Percentiles rank a stretch among this genome's conserved stretches.
Conservation (phyloP, 345 rosid species). For the Noccaea bulbosa region DNA sequence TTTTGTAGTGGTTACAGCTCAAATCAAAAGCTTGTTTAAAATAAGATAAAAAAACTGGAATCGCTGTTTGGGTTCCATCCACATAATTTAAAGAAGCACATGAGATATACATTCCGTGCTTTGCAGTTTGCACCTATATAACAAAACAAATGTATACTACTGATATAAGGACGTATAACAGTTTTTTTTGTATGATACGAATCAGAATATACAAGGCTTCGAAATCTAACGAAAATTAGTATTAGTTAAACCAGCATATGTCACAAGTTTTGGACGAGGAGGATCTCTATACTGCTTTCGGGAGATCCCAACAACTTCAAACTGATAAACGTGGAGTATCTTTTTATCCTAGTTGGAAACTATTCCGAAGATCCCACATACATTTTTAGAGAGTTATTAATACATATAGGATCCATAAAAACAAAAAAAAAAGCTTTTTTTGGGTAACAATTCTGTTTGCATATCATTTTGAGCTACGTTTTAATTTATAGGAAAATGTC, state of each 20-base stretch:
- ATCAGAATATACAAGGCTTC: no score
- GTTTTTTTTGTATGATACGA: no score
- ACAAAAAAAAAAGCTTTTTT: background rate
- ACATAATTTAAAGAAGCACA: no score
- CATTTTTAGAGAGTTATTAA: background rate
- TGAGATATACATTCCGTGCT: no score
- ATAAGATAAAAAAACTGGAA: no score
- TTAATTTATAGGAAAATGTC: background rate
- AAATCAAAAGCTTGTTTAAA: background rate
- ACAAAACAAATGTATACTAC: no score
- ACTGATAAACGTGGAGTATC: background rate
- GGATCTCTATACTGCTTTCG: background rate
- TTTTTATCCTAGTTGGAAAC: background rate
- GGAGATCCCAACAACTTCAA: background rate
- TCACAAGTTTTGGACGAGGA: background rate
- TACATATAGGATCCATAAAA: background rate
- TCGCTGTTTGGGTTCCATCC: no score
- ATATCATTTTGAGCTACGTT: background rate
- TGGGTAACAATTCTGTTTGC: background rate
- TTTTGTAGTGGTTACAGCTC: background rate
- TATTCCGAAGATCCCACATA: background rate
- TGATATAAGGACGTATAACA: no score
- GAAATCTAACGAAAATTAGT: background rate
- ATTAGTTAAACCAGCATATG: background rate
- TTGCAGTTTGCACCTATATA: no score